A percentile compares a stretch with the other conserved stretches of the same genome.
Conservation (phyloP, 2,329 filamentous ascomycete species). For the Fusarium dimerum region DNA sequence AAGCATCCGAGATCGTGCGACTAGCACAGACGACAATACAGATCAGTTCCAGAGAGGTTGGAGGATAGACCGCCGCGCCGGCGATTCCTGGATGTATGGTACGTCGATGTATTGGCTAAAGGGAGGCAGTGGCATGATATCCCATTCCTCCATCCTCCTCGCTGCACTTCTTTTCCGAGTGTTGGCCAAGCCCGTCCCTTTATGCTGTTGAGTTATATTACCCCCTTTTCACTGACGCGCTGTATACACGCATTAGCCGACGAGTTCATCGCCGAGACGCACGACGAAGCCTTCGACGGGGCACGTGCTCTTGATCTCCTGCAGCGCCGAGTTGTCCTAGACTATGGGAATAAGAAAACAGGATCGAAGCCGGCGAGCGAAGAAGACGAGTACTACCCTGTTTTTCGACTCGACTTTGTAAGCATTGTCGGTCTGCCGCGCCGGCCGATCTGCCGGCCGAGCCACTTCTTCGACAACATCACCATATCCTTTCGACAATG, state of each 20-base stretch:
- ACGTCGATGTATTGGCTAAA: not conserved
- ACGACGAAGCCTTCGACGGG: too few species aligned
- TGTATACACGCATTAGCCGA: too few species aligned
- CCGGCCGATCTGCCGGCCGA: not conserved
- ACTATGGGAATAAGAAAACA: not conserved
- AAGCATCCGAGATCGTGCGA: not conserved
- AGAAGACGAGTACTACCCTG: constrained; percentile 1
- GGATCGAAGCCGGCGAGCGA: constrained; percentile 1
- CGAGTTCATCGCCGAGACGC: too few species aligned
- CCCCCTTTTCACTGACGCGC: too few species aligned
- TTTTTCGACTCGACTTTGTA: not conserved
- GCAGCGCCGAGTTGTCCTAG: not conserved
- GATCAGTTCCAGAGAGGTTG: constrained; percentile 1
- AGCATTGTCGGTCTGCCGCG: constrained; percentile 1
- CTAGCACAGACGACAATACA: not conserved
- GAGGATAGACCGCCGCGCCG: not conserved
- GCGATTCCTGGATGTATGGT: constrained; percentile 2
- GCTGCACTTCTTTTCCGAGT: too few species aligned
- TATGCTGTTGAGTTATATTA: too few species aligned
- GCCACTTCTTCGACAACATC: constrained; percentile 4
- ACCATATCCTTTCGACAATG: constrained; percentile 4
- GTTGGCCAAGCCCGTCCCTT: too few species aligned
- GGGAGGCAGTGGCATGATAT: too few species aligned
- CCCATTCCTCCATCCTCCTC: too few species aligned
- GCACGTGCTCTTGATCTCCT: not conserved